These are phyloP conservation scores for Lichtheimia ornata DNA, from an alignment of 371 early-diverging fungal genomes.

Conservation along the genomic window DNA sequence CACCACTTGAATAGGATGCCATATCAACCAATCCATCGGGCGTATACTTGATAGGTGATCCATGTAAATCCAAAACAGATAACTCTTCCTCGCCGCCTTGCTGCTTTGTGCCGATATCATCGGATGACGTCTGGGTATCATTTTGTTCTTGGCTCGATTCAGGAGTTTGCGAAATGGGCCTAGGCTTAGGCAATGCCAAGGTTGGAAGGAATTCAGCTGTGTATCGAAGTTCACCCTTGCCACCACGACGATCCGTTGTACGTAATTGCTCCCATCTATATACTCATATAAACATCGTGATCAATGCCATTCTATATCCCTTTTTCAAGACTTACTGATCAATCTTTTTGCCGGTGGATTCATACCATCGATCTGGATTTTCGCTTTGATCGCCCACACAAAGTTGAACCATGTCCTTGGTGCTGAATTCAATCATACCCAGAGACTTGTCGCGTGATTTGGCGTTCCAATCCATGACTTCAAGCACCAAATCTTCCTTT, in stretches of 20 bases:
- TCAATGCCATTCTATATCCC: not conserved
- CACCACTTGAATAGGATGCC: slow-evolving; percentile 30
- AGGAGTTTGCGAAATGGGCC: slow-evolving; percentile 16
- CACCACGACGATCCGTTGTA: slow-evolving; percentile 47
- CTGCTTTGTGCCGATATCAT: not conserved
- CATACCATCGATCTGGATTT: slow-evolving; percentile 29
- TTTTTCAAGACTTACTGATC: slow-evolving; percentile 26
- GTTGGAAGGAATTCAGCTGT: slow-evolving; percentile 67
- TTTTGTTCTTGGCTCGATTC: slow-evolving; percentile 19
- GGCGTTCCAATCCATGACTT: slow-evolving; percentile 76
- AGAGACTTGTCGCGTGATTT: slow-evolving; percentile 64
- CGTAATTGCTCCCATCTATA: slow-evolving; percentile 56
- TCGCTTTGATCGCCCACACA: slow-evolving; percentile 30
- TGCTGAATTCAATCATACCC: slow-evolving; percentile 55
- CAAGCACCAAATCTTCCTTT: slow-evolving; percentile 68
- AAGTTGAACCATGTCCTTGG: slow-evolving; percentile 46
- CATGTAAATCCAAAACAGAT: slow-evolving; percentile 18
- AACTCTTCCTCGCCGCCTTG: not conserved
- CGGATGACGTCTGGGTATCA: slow-evolving; percentile 4
- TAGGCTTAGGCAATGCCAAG: slow-evolving; percentile 48
- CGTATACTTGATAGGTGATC: slow-evolving; percentile 33
- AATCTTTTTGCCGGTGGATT: slow-evolving; percentile 21
- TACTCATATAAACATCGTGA: not conserved
- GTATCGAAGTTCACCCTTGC: slow-evolving; percentile 64
- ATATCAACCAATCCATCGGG: slow-evolving; percentile 46